Conservation (phyloP, 202 grass and related monocot genomes). For the Elaeis oleifera region DNA sequence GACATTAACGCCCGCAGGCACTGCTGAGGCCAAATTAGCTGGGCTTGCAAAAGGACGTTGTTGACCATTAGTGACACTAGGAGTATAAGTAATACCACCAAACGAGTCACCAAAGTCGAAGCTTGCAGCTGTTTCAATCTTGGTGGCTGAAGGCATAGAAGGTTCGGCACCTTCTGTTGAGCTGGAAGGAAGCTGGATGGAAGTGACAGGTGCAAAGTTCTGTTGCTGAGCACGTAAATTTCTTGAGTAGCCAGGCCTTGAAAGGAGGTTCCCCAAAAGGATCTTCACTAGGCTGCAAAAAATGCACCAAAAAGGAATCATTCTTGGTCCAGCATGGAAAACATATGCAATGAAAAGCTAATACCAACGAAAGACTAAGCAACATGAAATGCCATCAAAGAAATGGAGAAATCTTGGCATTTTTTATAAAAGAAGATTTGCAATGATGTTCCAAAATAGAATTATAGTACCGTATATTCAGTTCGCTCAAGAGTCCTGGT, state of each 20-base stretch:
- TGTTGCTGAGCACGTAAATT: constrained; percentile 34
- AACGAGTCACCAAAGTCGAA: constrained; percentile 80
- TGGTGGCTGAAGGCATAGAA: constrained; percentile 31
- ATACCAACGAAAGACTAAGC: too few species aligned
- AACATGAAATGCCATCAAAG: too few species aligned
- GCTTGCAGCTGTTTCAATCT: constrained; percentile 37
- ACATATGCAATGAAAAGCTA: constrained; percentile 3
- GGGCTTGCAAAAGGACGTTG: constrained; percentile 42
- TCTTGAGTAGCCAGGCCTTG: constrained; percentile 43
- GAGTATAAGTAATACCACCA: constrained; percentile 52
- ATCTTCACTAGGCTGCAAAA: constrained; percentile 43
- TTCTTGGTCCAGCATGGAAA: background rate
- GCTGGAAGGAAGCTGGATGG: constrained; percentile 39
- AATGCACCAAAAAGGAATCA: constrained; percentile 11
- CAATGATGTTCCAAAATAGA: too few species aligned
- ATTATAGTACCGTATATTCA: too few species aligned
- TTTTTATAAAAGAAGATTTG: too few species aligned
- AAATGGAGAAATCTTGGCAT: too few species aligned
- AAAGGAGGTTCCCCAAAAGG: constrained; percentile 93
- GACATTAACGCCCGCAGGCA: too few species aligned
- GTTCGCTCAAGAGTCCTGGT: too few species aligned
- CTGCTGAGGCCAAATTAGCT: too few species aligned
- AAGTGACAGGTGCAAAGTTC: constrained; percentile 36
- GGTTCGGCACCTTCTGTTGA: constrained; percentile 38
- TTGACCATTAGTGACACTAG: constrained; percentile 24